A percentile compares a stretch with the other conserved stretches of the same genome.
phyloP scores from a whole-genome alignment of 2,329 filamentous ascomycete species.

The Allantophomopsis cytisporea region DNA sequence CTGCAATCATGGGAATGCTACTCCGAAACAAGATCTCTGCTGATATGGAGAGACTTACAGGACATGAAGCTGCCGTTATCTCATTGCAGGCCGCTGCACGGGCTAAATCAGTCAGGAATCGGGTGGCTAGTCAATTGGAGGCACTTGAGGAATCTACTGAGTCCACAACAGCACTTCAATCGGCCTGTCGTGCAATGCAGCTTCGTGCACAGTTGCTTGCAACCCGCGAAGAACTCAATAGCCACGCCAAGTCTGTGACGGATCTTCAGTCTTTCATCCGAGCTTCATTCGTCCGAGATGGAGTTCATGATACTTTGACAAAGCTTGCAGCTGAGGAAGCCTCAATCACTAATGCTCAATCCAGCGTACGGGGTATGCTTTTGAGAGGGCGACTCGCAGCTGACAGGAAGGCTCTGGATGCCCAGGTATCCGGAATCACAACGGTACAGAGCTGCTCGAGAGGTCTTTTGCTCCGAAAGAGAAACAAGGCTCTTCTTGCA shows the following conservation, averaged over 20 bases:
- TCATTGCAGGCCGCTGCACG: slow-evolving; percentile 53
- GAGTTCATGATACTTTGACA: slow-evolving; percentile 32
- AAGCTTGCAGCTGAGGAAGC: slow-evolving; percentile 30
- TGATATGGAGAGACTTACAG: slow-evolving; percentile 36
- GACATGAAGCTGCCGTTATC: slow-evolving; percentile 33
- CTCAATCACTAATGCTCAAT: slow-evolving; percentile 39
- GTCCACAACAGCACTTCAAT: slow-evolving; percentile 33
- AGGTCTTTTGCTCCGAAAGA: slow-evolving; percentile 49
- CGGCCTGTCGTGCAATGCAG: slow-evolving; percentile 26
- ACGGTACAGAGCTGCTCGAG: slow-evolving; percentile 54
- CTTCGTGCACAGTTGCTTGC: slow-evolving; percentile 28
- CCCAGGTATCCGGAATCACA: slow-evolving; percentile 40
- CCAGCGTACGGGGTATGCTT: slow-evolving; percentile 46
- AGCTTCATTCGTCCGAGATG: slow-evolving; percentile 37
- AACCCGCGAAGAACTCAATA: slow-evolving; percentile 38
- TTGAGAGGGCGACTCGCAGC: slow-evolving; percentile 33
- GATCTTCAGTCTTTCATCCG: slow-evolving; percentile 24
- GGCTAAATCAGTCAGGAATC: slow-evolving; percentile 43
- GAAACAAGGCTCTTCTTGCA: slow-evolving; percentile 48
- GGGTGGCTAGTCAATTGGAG: slow-evolving; percentile 35
- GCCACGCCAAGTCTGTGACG: slow-evolving; percentile 22
- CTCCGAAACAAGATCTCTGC: slow-evolving; percentile 38
- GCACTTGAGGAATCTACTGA: slow-evolving; percentile 34
- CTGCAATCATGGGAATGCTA: slow-evolving; percentile 53
- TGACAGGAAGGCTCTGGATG: slow-evolving; percentile 40